These are phyloP conservation scores for Xylaria castorea DNA, from an alignment of 495 filamentous ascomycete genomes.

Conservation along the genomic window DNA sequence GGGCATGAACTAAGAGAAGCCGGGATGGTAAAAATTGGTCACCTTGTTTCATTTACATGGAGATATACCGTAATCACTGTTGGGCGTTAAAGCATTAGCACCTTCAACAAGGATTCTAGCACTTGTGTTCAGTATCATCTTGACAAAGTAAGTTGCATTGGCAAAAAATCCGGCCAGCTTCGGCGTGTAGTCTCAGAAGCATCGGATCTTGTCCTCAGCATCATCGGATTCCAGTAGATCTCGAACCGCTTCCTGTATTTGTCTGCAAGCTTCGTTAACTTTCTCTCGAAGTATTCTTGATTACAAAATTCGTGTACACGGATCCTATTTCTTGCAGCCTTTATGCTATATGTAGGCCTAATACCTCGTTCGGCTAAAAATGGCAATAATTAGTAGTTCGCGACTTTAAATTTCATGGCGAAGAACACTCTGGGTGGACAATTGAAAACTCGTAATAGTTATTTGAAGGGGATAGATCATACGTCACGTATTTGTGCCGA, in stretches of 20 bases:
- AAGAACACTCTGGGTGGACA: neutral
- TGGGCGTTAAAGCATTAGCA: constrained; percentile 76
- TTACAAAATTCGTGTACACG: constrained; percentile 80
- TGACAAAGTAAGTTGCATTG: constrained; percentile 69
- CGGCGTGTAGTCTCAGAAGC: constrained; percentile 67
- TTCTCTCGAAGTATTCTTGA: constrained; percentile 69
- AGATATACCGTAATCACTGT: constrained; percentile 48
- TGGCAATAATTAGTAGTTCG: neutral
- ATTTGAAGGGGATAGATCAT: neutral
- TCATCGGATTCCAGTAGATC: constrained; percentile 76
- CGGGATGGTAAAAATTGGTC: neutral
- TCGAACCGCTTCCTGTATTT: constrained; percentile 73
- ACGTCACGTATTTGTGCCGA: constrained; percentile 44
- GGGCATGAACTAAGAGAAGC: neutral
- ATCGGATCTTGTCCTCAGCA: constrained; percentile 78
- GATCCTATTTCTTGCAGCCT: constrained; percentile 77
- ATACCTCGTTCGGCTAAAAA: constrained; percentile 62
- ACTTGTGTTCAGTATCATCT: constrained; percentile 61
- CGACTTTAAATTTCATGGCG: neutral
- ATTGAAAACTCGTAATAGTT: neutral
- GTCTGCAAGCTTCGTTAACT: constrained; percentile 68
- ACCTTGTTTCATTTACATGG: constrained; percentile 14
- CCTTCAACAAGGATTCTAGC: constrained; percentile 81
- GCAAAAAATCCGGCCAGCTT: constrained; percentile 72
- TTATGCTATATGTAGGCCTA: constrained; percentile 82